Base-by-base conservation (phyloP, 768 basidiomycete species). In the Russula dissimulans region DNA sequence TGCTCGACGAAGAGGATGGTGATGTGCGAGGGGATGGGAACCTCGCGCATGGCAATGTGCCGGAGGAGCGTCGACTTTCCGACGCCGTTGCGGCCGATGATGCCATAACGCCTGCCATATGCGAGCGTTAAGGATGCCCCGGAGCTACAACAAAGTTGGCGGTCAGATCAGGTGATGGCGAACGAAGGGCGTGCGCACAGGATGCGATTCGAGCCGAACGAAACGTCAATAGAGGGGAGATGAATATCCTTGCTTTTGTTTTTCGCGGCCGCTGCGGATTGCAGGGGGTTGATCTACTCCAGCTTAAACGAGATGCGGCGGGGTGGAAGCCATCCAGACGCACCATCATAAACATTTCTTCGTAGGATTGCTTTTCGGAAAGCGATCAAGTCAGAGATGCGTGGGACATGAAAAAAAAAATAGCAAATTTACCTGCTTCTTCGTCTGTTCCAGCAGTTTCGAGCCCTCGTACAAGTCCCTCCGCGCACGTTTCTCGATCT, bases 161-260 rank as follows among this genome's bases (percentile, higher is more conserved):
- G 29, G 44, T 45, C n/a, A 59, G 29, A 44, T 54, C 55, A 18
- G 29, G 55, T 7, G 46, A 11, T 46, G 56, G 41, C 26, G 45
- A 57, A 39, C 26, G 45, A 57, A 39, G 49, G 49, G 38, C 22
- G 66, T 74, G 66, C 78, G 38, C 68, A 91, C 86, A 99, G 75
- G 49, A 99, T 97, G 68, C 91, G 88, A 70, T 97, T 91, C 7
- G 93, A 97, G 31, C 82, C 94, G 72, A 98, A 98, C 69, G 84
- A 92, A 71, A 97, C 95, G 69, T 99, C 97, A 75, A 99, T 97
- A 39, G 86, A 87, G 29, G 88, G 87, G 5, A 99, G 78, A 69
- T 97, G 93, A 54, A 99, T 89, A 72, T 99, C 97, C 72, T 98
- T 97, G 77, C 87, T 92, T 79, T 97, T 99, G 72, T 94, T 92